These are phyloP conservation scores for Vickermania ingenoplastis DNA, from an alignment of 208 protist genomes.

Conservation along the genomic window DNA sequence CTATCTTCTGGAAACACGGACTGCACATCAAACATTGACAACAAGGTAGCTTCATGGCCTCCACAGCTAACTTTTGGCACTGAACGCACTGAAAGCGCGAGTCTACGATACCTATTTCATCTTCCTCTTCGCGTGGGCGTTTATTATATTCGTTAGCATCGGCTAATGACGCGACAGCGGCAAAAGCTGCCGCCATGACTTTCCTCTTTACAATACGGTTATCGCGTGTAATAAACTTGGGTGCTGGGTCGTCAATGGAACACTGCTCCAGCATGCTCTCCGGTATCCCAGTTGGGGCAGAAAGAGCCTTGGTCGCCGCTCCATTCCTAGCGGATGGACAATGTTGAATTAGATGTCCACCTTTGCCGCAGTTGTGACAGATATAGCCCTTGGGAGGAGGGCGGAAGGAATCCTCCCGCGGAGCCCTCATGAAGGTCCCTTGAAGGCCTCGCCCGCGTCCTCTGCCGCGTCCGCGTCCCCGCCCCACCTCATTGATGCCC, in stretches of 20 bases:
- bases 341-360: slow-evolving; percentile 77
- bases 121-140: slow-evolving; percentile 1
- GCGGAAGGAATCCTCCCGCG: slow-evolving; percentile 43
- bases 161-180: slow-evolving; percentile 8
- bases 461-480: slow-evolving; percentile 8
- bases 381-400: slow-evolving; percentile 71
- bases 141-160: not conserved
- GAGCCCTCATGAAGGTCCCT: slow-evolving; percentile 9
- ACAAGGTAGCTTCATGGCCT: slow-evolving; percentile 67
- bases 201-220: slow-evolving; percentile 66
- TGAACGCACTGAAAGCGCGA: slow-evolving; percentile 26
- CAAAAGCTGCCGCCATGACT: slow-evolving; percentile 54
- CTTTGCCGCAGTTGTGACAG: slow-evolving; percentile 85
- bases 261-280: slow-evolving; percentile 82
- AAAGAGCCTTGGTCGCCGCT: slow-evolving; percentile 43
- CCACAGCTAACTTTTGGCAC: slow-evolving; percentile 35
- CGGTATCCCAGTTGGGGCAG: slow-evolving; percentile 75
- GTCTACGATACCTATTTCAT: slow-evolving; percentile 1
- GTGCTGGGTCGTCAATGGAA: slow-evolving; percentile 78
- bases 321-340: slow-evolving; percentile 53
- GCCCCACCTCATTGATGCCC: slow-evolving; percentile 53
- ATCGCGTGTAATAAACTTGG: slow-evolving; percentile 83
- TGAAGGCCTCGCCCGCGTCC: slow-evolving; percentile 4
- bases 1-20: slow-evolving; percentile 46
- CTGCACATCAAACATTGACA: slow-evolving; percentile 51